phyloP scores from a whole-genome alignment of 1,284 basidiomycete species.

The Trichosporon sp. region DNA sequence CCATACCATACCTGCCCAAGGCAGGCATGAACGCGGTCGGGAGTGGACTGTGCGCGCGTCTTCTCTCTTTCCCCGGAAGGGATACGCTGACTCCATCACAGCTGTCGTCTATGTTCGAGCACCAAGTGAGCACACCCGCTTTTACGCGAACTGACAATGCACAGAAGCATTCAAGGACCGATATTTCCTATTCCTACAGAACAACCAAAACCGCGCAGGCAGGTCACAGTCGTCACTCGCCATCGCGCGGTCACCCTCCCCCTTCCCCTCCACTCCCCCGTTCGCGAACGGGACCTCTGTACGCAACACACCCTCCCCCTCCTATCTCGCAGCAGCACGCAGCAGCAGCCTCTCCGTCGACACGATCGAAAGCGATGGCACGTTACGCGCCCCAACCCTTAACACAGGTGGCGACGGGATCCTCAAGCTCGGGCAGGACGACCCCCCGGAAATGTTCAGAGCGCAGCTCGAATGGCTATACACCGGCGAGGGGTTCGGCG shows the following conservation, averaged over 20 bases:
- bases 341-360: conserved; percentile 27
- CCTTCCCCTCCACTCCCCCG: conserved; percentile 4
- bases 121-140: conserved; percentile 50
- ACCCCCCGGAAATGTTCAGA: conserved; percentile 69
- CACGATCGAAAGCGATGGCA: conserved; percentile 26
- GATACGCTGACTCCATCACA: conserved; percentile 41
- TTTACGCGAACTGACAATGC: background rate
- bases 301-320: conserved; percentile 16
- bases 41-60: background rate
- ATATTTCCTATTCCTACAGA: conserved; percentile 57
- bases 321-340: conserved; percentile 7
- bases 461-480: conserved; percentile 69
- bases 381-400: conserved; percentile 27
- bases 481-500: conserved; percentile 61
- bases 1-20: background rate
- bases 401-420: conserved; percentile 21
- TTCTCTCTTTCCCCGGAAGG: background rate
- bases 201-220: conserved; percentile 2
- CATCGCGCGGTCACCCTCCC: conserved; percentile 12
- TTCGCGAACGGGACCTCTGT: conserved; percentile 13
- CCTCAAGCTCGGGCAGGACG: conserved; percentile 61
- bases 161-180: conserved; percentile 66
- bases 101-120: conserved; percentile 92
- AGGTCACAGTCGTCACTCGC: conserved; percentile 10
- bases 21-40: background rate